Evolutionary conservation across 768 basidiomycete species (phyloP).

Genomic region (Collybia sp.): DNA sequence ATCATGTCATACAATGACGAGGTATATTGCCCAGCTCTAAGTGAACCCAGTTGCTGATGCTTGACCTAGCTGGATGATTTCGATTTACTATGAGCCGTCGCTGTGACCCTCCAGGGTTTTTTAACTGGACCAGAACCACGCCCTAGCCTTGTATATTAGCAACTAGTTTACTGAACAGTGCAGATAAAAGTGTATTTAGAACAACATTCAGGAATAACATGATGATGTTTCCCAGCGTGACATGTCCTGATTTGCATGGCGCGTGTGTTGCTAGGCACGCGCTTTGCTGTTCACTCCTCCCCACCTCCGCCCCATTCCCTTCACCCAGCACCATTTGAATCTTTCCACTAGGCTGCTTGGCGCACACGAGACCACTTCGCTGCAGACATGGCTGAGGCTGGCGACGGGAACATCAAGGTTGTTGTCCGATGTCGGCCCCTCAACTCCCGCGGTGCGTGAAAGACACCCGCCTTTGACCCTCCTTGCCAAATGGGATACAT

Average conservation of each 20-base stretch:
- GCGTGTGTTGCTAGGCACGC: not conserved
- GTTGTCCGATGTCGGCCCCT: slow-evolving; percentile 95
- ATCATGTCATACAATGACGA: slow-evolving; percentile 97
- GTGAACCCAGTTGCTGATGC: slow-evolving; percentile 8
- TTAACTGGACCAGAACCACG: too few species aligned
- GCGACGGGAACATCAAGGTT: slow-evolving; percentile 89
- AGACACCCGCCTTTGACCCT: not conserved
- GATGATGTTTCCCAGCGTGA: too few species aligned
- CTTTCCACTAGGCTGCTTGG: not conserved
- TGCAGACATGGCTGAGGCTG: slow-evolving; percentile 55
- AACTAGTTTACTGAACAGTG: too few species aligned
- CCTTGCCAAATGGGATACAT: not conserved
- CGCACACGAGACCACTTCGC: not conserved
- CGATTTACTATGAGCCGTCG: slow-evolving; percentile 61
- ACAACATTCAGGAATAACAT: too few species aligned
- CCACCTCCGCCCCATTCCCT: not conserved
- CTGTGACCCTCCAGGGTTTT: not conserved
- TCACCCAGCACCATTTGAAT: not conserved
- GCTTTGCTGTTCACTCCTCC: not conserved
- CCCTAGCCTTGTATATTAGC: too few species aligned
- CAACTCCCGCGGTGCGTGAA: slow-evolving; percentile 82
- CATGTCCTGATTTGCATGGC: too few species aligned
- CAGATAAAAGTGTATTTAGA: too few species aligned
- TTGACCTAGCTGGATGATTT: slow-evolving; percentile 82
- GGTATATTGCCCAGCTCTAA: slow-evolving; percentile 32